These are phyloP conservation scores for Rhododendron molle DNA, from an alignment of 148 eudicot genomes.

Conservation along the genomic window DNA sequence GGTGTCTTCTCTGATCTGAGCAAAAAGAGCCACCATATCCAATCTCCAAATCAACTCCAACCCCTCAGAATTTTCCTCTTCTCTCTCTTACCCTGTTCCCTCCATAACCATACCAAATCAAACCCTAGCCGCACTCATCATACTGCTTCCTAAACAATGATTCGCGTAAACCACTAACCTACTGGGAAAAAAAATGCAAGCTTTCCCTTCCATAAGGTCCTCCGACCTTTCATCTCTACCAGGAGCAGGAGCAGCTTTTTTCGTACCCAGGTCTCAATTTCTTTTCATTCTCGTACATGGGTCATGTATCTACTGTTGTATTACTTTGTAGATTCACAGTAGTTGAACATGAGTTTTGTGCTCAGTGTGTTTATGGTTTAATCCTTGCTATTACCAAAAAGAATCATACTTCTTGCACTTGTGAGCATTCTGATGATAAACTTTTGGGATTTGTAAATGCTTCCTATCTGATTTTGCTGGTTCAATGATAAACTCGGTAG, in stretches of 20 bases:
- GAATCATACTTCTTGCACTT: neutral
- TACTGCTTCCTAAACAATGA: neutral
- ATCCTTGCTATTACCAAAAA: constrained; percentile 37
- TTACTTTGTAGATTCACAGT: neutral
- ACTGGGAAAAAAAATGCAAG: neutral
- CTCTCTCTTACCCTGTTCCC: neutral
- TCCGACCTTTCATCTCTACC: neutral
- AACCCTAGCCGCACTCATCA: neutral
- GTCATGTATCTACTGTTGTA: neutral
- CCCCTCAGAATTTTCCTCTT: constrained; percentile 41
- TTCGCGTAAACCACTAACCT: neutral
- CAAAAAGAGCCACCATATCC: neutral
- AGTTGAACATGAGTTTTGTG: neutral
- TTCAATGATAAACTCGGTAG: neutral
- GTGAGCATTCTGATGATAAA: neutral
- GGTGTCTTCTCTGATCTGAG: neutral
- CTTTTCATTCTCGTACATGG: neutral
- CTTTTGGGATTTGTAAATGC: neutral
- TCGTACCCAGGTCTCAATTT: neutral
- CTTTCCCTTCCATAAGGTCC: neutral
- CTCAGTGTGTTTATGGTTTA: neutral
- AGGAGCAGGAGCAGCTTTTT: neutral
- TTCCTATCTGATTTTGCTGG: neutral
- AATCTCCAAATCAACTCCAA: neutral
- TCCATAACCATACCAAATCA: neutral